phyloP scores from a whole-genome alignment of 768 basidiomycete species.

The Tephrocybe sp. region DNA sequence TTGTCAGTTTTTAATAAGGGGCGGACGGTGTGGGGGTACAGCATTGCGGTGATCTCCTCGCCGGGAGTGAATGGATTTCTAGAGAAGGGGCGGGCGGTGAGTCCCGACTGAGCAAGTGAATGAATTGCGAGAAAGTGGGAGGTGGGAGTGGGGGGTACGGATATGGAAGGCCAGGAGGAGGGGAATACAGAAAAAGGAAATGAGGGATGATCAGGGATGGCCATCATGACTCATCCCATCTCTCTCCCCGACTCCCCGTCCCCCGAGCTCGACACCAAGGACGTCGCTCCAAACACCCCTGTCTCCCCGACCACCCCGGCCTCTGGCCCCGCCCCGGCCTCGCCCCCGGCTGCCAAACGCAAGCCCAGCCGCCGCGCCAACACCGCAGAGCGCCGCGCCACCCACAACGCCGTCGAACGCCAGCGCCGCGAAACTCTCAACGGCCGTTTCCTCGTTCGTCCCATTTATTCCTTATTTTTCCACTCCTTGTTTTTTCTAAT shows the following conservation, averaged over 20 bases:
- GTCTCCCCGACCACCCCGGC: constrained; percentile 32
- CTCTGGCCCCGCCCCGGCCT: constrained; percentile 15
- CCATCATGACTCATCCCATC: constrained; percentile 5
- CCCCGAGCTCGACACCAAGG: background rate
- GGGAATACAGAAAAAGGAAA: no score
- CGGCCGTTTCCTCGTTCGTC: constrained; percentile 80
- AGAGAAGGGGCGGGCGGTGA: no score
- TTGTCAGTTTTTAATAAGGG: no score
- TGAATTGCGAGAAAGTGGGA: no score
- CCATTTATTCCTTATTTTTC: constrained; percentile 9
- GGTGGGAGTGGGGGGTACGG: no score
- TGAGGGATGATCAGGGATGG: no score
- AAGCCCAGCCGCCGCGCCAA: constrained; percentile 90
- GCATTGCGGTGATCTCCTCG: no score
- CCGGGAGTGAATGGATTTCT: no score
- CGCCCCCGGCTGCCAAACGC: constrained; percentile 54
- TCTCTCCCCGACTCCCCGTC: constrained; percentile 10
- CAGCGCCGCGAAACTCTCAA: constrained; percentile 92
- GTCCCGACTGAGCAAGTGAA: no score
- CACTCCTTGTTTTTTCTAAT: constrained; percentile 7
- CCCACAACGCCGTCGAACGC: constrained; percentile 97
- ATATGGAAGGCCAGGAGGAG: no score
- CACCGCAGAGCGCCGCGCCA: constrained; percentile 94
- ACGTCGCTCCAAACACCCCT: constrained; percentile 46
- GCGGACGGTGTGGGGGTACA: no score